Evolutionary conservation across 345 rosid genomes (phyloP).

Genomic region (Viola odorata): DNA sequence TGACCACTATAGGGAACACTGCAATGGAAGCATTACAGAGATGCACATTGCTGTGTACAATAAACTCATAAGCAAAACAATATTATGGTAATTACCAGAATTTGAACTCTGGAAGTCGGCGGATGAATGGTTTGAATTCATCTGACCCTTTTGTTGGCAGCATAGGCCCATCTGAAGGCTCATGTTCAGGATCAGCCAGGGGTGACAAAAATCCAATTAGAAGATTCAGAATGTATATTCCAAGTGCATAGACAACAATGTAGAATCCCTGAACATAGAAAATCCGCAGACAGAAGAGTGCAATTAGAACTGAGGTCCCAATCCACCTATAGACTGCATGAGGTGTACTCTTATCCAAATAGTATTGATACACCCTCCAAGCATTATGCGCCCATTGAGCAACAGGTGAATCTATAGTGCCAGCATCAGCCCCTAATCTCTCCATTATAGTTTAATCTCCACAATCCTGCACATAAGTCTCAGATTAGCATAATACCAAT

Average conservation of each 20-base stretch:
- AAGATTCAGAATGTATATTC: constrained; percentile 81
- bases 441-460: constrained; percentile 48
- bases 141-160: constrained; percentile 93
- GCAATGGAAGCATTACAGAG: background rate
- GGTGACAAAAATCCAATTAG: constrained; percentile 94
- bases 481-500: background rate
- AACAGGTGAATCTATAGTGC: constrained; percentile 52
- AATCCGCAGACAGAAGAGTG: constrained; percentile 61
- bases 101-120: constrained; percentile 93
- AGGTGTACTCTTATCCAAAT: constrained; percentile 86
- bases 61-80: background rate
- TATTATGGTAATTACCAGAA: constrained; percentile 57
- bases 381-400: constrained; percentile 60
- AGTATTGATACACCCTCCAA: constrained; percentile 81
- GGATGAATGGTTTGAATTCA: constrained; percentile 94
- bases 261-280: constrained; percentile 78
- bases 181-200: constrained; percentile 82
- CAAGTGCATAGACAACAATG: constrained; percentile 84
- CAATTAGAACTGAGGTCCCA: constrained; percentile 50
- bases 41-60: too few relatives aligned
- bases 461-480: constrained; percentile 21
- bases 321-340: constrained; percentile 78
- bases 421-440: constrained; percentile 60
- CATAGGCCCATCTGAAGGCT: constrained; percentile 64
- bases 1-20: background rate